Base-by-base conservation (phyloP, 768 basidiomycete genomes). In the Candolleomyces eurysporus region DNA sequence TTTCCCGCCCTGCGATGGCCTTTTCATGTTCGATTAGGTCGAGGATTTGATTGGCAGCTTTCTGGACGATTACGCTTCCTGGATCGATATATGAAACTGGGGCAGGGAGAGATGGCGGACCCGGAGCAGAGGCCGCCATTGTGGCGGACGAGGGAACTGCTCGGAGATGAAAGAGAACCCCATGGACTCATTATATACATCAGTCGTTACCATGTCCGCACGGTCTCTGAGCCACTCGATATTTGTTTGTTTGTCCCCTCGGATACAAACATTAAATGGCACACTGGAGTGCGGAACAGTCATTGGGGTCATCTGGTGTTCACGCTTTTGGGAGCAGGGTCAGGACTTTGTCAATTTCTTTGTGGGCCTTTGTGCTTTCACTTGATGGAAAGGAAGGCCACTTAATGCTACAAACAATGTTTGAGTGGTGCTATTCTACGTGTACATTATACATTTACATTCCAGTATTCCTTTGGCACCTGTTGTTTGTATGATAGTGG, bases 221-320 rank as follows among this genome's bases (percentile, higher is more conserved):
- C n/a, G 26, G 26, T 26, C 26, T 26, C 26, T 26, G 4, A 26
- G 26, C 22, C 49, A 45, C 13, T 45, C 14, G 13, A 14, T 40
- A 39, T 13, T 16, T n/a, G n/a, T n/a, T 22, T 61, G 39, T 50
- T 61, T 61, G 60, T 6, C 54, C 26, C 62, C 51, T 57, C 65
- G 68, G 32, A 22, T 19, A 32, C 68, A 74, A 73, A 70, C 62
- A 26, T 26, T 26, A 26, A 26, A 26, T 4, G 26, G 26, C 26
- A 26, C 26, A n/a, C n/a, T n/a, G n/a, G n/a, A n/a, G n/a, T n/a
- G n/a, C n/a, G n/a, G n/a, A n/a, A n/a, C n/a, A n/a, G n/a, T 87
- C 46, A 72, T 96, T 57, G 96, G 96, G 10, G 79, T 86, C 63
- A 72, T 82, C 9, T 98, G 95, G 96, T 91, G 84, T 72, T 96